Percentiles rank a stretch among this genome's conserved stretches.
phyloP scores from a whole-genome alignment of 192 early-diverging fungal genomes.

The Backusella tarrabulga region DNA sequence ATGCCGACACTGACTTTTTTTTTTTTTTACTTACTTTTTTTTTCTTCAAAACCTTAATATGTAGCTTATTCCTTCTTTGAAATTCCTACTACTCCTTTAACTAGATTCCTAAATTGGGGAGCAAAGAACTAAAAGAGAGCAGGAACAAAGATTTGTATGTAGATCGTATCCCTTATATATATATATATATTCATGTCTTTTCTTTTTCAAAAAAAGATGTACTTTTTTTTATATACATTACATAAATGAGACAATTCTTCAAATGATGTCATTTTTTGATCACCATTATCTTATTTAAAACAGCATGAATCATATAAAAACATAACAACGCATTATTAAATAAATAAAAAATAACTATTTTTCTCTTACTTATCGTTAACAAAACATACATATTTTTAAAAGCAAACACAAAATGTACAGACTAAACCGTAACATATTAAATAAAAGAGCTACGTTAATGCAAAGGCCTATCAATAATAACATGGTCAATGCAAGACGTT shows the following conservation, averaged over 20 bases:
- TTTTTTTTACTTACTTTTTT: not conserved
- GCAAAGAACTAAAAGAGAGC: not conserved
- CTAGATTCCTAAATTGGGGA: slow-evolving; percentile 17
- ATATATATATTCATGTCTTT: not conserved
- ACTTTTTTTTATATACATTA: not conserved
- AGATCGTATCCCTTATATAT: not conserved
- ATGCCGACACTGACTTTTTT: not conserved
- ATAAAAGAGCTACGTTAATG: not conserved
- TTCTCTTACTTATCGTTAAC: not conserved
- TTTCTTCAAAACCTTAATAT: not conserved
- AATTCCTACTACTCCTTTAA: slow-evolving; percentile 17
- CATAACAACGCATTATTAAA: not conserved
- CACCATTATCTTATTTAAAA: slow-evolving; percentile 1
- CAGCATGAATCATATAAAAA: slow-evolving; percentile 2
- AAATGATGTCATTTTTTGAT: slow-evolving; percentile 5
- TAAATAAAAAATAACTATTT: not conserved
- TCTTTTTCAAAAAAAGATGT: not conserved
- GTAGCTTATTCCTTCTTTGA: slow-evolving; percentile 29
- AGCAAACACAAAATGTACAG: not conserved
- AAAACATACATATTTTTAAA: not conserved
- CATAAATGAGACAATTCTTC: not conserved
- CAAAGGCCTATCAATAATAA: not conserved
- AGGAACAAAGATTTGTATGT: not conserved
- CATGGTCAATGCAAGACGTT: not conserved
- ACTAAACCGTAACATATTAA: not conserved